Conservation (phyloP, 2,329 filamentous ascomycete genomes). For the Trichoderma harzianum region DNA sequence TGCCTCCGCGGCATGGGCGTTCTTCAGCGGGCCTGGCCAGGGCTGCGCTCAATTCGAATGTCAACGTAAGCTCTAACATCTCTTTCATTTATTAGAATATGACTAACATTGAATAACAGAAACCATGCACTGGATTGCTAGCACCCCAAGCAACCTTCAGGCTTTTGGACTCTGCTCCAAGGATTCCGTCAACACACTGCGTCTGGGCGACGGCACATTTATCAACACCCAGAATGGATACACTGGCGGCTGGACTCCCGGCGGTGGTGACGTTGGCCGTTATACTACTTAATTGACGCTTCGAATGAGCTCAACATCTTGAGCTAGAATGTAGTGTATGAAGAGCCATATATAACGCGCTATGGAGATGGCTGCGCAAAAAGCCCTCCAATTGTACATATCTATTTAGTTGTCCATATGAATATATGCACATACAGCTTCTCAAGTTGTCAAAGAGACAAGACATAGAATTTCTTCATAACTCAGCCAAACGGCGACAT, state of each 20-base stretch:
- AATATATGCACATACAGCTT: neutral
- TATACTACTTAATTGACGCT: conserved; percentile 29
- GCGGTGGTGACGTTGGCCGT: conserved; percentile 36
- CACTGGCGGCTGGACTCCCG: conserved; percentile 34
- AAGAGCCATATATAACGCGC: neutral
- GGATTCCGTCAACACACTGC: conserved; percentile 34
- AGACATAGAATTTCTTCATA: neutral
- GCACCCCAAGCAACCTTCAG: conserved; percentile 38
- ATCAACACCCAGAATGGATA: conserved; percentile 33
- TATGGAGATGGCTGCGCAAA: neutral
- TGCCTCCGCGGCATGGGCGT: conserved; percentile 42
- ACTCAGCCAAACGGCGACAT: neutral
- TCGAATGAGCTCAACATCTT: neutral
- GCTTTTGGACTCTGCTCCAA: conserved; percentile 42
- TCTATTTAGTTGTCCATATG: neutral
- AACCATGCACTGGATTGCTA: conserved; percentile 39
- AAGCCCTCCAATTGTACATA: neutral
- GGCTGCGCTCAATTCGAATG: conserved; percentile 33
- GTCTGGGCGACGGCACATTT: conserved; percentile 35
- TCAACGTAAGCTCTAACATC: conserved; percentile 28
- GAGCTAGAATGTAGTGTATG: neutral
- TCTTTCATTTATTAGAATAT: neutral
- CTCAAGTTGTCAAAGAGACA: neutral
- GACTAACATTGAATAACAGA: conserved; percentile 18
- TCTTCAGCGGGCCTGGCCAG: conserved; percentile 40